Evolutionary conservation across 306 rosid genomes (phyloP).

Genomic region (Prunus mume): DNA sequence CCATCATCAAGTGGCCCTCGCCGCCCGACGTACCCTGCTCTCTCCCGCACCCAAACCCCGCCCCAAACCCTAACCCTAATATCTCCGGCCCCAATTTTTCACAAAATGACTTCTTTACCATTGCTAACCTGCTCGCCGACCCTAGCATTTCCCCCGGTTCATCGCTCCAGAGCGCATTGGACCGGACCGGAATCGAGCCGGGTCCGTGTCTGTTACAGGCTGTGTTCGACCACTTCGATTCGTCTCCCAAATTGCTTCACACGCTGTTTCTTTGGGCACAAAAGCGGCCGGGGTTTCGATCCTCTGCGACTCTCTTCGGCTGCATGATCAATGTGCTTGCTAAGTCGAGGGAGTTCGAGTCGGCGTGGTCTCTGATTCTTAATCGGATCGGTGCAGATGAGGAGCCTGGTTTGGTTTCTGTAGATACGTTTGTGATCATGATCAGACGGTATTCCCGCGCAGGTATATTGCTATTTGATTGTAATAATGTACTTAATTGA

Average conservation of each 20-base stretch:
- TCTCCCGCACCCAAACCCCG: neutral
- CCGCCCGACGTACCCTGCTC: slow-evolving; percentile 13
- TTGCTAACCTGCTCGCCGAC: slow-evolving; percentile 50
- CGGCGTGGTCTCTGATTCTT: slow-evolving; percentile 66
- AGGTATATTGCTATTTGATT: slow-evolving; percentile 39
- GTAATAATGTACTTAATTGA: neutral
- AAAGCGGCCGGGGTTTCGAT: slow-evolving; percentile 49
- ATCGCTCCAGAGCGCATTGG: slow-evolving; percentile 45
- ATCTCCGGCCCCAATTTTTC: slow-evolving; percentile 17
- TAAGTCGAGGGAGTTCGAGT: slow-evolving; percentile 60
- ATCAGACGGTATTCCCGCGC: slow-evolving; percentile 82
- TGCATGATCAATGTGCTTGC: slow-evolving; percentile 56
- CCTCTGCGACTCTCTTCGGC: slow-evolving; percentile 40
- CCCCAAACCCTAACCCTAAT: slow-evolving; percentile 3
- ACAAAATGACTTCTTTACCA: slow-evolving; percentile 36
- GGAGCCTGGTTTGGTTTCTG: slow-evolving; percentile 43
- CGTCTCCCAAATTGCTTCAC: slow-evolving; percentile 67
- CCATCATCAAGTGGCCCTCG: slow-evolving; percentile 53
- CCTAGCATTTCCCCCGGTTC: slow-evolving; percentile 49
- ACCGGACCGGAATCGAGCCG: slow-evolving; percentile 57
- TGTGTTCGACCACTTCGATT: slow-evolving; percentile 51
- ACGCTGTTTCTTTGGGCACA: slow-evolving; percentile 73
- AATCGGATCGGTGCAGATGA: slow-evolving; percentile 29
- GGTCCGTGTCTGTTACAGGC: slow-evolving; percentile 35
- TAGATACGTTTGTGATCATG: slow-evolving; percentile 58